Conservation (phyloP, 148 eudicot genomes). For the Oxyria digyna region DNA sequence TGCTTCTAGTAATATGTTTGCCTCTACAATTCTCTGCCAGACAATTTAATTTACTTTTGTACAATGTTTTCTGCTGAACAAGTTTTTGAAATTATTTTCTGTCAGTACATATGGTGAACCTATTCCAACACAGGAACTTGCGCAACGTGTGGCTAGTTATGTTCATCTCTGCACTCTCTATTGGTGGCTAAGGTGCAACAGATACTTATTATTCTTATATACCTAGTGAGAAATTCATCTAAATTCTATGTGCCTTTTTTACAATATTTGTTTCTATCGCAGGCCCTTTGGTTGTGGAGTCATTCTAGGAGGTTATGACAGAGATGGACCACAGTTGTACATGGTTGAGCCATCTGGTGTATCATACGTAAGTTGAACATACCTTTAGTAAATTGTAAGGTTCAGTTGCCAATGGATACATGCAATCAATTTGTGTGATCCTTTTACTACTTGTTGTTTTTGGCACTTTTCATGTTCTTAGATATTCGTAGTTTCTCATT, state of each 20-base stretch:
- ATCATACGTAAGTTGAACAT: slow-evolving; percentile 68
- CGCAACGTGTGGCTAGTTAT: slow-evolving; percentile 91
- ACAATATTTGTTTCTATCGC: slow-evolving; percentile 12
- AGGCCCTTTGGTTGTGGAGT: slow-evolving; percentile 99
- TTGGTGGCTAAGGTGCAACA: slow-evolving; percentile 94
- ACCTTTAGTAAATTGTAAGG: background rate
- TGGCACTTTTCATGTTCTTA: background rate
- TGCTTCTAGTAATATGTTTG: background rate
- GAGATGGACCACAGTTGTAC: slow-evolving; percentile 91
- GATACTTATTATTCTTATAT: background rate
- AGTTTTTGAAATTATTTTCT: background rate
- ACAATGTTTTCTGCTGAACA: background rate
- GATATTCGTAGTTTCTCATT: background rate
- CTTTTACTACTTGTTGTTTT: background rate
- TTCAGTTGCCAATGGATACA: background rate
- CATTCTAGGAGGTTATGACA: slow-evolving; percentile 93
- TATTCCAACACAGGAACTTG: slow-evolving; percentile 94
- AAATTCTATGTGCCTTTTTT: background rate
- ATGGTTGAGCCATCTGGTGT: slow-evolving; percentile 97
- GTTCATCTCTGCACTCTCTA: slow-evolving; percentile 94
- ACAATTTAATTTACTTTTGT: background rate
- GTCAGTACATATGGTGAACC: slow-evolving; percentile 77
- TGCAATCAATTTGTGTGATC: background rate
- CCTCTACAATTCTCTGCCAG: background rate
- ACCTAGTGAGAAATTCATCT: background rate